A percentile compares a stretch with the other conserved stretches of the same genome.
Evolutionary conservation across 805 yeast species (phyloP).

Genomic region (Yarrowia sp.): DNA sequence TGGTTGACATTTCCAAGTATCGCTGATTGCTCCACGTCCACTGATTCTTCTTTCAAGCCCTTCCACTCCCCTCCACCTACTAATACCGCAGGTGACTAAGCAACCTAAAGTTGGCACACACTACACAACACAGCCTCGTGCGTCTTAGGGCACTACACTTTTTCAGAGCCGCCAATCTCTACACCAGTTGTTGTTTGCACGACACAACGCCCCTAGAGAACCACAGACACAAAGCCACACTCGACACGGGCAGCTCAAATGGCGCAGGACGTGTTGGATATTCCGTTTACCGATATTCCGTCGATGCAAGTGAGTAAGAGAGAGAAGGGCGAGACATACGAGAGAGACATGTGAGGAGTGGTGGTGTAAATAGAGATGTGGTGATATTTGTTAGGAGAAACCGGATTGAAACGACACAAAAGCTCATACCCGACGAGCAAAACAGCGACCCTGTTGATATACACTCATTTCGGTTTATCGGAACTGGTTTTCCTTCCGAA

Average conservation of each 20-base stretch:
- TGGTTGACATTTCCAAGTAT: no score
- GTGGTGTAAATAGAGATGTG: not conserved
- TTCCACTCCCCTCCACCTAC: not conserved
- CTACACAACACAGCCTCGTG: slow-evolving; percentile 35
- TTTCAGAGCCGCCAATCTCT: slow-evolving; percentile 28
- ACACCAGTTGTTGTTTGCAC: slow-evolving; percentile 34
- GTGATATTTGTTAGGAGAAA: no score
- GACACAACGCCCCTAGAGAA: slow-evolving; percentile 21
- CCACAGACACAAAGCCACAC: not conserved
- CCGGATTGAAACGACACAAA: no score
- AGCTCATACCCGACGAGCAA: no score
- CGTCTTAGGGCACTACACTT: slow-evolving; percentile 28
- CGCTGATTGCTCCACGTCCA: no score
- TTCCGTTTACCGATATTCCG: slow-evolving; percentile 38
- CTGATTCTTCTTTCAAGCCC: no score
- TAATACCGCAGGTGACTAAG: slow-evolving; percentile 35
- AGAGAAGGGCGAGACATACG: not conserved
- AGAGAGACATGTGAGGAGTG: not conserved
- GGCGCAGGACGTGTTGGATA: slow-evolving; percentile 39
- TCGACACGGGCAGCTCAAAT: slow-evolving; percentile 24
- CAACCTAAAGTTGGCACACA: slow-evolving; percentile 22
- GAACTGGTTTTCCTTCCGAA: no score
- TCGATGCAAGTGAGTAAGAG: slow-evolving; percentile 37
- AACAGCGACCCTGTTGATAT: no score
- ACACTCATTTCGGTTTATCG: no score